These are phyloP conservation scores for Paracorniculantispora psalliotae DNA, from an alignment of 2,329 filamentous ascomycete genomes.

Conservation along the genomic window DNA sequence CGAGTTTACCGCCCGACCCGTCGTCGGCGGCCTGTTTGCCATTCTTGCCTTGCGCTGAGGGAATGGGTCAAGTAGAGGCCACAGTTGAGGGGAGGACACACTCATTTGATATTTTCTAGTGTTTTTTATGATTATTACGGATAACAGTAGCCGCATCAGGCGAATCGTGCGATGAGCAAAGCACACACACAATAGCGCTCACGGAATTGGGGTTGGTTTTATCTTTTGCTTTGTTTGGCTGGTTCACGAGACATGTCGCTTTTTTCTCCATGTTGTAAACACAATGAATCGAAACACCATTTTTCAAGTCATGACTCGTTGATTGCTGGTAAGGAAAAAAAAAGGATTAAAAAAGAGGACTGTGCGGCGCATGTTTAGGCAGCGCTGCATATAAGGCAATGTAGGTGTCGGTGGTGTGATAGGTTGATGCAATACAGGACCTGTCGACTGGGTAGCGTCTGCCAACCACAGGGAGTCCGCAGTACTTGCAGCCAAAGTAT, in stretches of 20 bases:
- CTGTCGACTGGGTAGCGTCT: background rate
- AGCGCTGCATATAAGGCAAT: background rate
- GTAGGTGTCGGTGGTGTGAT: background rate
- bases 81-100: background rate
- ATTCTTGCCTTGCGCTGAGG: slow-evolving; percentile 57
- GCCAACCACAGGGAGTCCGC: background rate
- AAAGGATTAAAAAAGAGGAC: too few relatives aligned
- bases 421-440: background rate
- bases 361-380: background rate
- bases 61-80: background rate
- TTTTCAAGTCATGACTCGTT: background rate
- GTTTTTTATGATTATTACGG: background rate
- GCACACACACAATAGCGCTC: background rate
- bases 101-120: background rate
- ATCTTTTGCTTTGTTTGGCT: background rate
- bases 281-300: background rate
- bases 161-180: background rate
- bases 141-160: background rate
- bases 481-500: background rate
- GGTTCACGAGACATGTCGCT: background rate
- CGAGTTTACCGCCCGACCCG: slow-evolving; percentile 72
- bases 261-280: background rate
- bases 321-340: too few relatives aligned
- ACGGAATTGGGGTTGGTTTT: background rate
- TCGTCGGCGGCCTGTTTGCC: slow-evolving; percentile 76